Evolutionary conservation across 1,139 yeast genomes (phyloP).

Genomic region (Candida sp.): DNA sequence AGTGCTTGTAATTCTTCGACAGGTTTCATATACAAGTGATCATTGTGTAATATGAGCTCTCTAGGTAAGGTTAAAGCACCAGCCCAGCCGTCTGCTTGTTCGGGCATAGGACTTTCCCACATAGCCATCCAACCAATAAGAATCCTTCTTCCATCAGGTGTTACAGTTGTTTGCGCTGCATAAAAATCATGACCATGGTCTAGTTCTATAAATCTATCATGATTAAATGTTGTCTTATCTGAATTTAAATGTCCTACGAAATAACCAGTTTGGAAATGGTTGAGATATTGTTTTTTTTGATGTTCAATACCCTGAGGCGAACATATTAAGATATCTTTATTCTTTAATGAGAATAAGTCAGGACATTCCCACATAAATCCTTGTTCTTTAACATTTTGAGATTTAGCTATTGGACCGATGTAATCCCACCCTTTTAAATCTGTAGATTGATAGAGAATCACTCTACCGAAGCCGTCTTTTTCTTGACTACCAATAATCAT

Average conservation of each 20-base stretch:
- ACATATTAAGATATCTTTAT: constrained; percentile 23
- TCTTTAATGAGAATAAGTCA: constrained; percentile 23
- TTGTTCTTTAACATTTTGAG: constrained; percentile 17
- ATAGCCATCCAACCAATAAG: constrained; percentile 38
- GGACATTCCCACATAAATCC: constrained; percentile 40
- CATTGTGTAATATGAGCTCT: constrained; percentile 11
- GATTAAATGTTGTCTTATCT: constrained; percentile 21
- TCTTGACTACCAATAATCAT: constrained; percentile 15
- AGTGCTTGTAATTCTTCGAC: too few species aligned
- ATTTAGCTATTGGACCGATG: constrained; percentile 22
- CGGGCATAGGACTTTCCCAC: constrained; percentile 30
- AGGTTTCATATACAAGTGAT: neutral
- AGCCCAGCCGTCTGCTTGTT: constrained; percentile 28
- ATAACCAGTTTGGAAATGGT: too few species aligned
- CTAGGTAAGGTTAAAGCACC: constrained; percentile 27
- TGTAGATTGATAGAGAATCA: constrained; percentile 20
- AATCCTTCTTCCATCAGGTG: constrained; percentile 13
- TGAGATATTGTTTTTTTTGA: too few species aligned
- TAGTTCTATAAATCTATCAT: constrained; percentile 17
- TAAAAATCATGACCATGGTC: constrained; percentile 33
- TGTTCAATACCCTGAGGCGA: constrained; percentile 34
- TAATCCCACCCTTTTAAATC: constrained; percentile 25
- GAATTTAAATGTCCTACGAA: constrained; percentile 38
- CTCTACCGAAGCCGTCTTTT: too few species aligned
- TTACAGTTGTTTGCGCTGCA: constrained; percentile 26